phyloP scores from a whole-genome alignment of 768 basidiomycete genomes.

The Termitomyces sp. region DNA sequence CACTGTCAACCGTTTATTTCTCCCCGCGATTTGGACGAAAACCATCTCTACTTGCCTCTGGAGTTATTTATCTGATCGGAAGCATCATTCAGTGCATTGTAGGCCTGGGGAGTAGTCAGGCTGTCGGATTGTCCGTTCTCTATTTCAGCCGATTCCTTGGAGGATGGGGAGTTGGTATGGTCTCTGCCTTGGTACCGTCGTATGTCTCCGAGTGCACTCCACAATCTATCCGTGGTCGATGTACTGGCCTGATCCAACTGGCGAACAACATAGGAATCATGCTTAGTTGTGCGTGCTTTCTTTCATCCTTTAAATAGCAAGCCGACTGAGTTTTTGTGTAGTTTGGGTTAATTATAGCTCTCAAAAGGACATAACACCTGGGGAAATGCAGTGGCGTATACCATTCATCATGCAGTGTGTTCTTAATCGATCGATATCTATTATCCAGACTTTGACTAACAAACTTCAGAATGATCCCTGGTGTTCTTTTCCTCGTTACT shows the following conservation, averaged over 20 bases:
- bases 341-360: constrained; percentile 49
- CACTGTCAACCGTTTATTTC: constrained; percentile 35
- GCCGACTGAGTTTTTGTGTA: constrained; percentile 4
- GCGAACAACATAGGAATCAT: constrained; percentile 34
- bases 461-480: constrained; percentile 38
- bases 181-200: constrained; percentile 44
- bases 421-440: not conserved
- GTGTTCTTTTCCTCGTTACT: constrained; percentile 40
- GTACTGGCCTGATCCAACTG: constrained; percentile 42
- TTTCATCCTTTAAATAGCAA: not conserved
- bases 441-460: not conserved
- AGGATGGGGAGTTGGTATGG: constrained; percentile 59
- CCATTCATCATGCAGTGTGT: constrained; percentile 45
- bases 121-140: constrained; percentile 32
- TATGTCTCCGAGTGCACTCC: constrained; percentile 52
- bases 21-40: constrained; percentile 44
- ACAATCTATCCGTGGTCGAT: constrained; percentile 43
- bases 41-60: constrained; percentile 39
- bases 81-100: constrained; percentile 42
- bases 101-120: constrained; percentile 35
- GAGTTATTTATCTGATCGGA: constrained; percentile 44
- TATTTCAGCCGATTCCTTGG: constrained; percentile 53
- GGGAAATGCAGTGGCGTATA: constrained; percentile 50
- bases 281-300: constrained; percentile 28
- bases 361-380: constrained; percentile 29